Evolutionary conservation across 2,329 filamentous ascomycete genomes (phyloP).

Genomic region (Botryotinia narcissicola): DNA sequence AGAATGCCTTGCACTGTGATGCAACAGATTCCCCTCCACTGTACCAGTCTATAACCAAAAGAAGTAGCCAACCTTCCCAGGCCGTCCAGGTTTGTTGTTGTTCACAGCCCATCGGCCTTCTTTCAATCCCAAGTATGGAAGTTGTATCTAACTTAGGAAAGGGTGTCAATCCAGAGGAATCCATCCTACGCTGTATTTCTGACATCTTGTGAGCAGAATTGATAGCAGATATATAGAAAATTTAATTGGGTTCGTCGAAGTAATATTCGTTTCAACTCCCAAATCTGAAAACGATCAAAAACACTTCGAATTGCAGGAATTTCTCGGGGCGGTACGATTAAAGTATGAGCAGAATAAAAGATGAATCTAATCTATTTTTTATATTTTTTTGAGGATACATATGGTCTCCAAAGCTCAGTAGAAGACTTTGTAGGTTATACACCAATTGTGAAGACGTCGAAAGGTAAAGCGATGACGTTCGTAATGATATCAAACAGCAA

Average conservation of each 20-base stretch:
- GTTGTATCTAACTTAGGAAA: neutral
- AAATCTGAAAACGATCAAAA: neutral
- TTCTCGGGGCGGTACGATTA: neutral
- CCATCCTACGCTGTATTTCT: neutral
- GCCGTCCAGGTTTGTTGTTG: accelerated
- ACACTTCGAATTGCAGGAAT: neutral
- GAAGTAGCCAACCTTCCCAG: neutral
- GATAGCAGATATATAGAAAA: neutral
- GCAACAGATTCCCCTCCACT: neutral
- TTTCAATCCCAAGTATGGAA: neutral
- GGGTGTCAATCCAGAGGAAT: neutral
- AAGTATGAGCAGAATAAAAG: neutral
- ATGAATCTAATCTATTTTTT: neutral
- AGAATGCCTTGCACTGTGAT: neutral
- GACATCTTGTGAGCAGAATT: neutral
- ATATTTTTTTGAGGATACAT: neutral
- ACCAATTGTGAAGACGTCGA: neutral
- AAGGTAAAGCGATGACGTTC: neutral
- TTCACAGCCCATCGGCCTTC: accelerated
- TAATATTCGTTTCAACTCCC: neutral
- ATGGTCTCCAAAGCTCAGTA: neutral
- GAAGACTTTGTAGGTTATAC: neutral
- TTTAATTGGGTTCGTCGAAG: neutral
- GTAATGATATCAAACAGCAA: neutral
- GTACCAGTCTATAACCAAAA: neutral